A percentile compares a stretch with the other conserved stretches of the same genome.
Conservation (phyloP, 306 rosid genomes). For the Mucuna pruriens region DNA sequence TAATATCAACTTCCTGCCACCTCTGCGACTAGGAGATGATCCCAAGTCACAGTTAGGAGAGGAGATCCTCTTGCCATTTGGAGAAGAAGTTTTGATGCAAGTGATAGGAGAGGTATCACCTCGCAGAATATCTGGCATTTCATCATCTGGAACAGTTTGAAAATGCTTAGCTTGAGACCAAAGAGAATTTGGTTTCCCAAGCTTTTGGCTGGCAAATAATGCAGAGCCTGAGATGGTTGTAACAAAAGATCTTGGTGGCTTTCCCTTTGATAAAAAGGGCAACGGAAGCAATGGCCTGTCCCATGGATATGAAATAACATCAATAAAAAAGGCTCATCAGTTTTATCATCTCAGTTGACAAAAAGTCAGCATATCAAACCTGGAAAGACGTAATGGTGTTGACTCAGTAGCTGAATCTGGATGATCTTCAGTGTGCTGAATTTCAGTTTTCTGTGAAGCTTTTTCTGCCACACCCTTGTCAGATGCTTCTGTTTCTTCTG, state of each 20-base stretch:
- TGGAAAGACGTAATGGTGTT: conserved; percentile 70
- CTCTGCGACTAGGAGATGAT: conserved; percentile 70
- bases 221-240: conserved; percentile 61
- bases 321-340: neutral
- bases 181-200: conserved; percentile 58
- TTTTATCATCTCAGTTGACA: conserved; percentile 13
- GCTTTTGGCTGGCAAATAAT: conserved; percentile 58
- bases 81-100: conserved; percentile 71
- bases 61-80: conserved; percentile 84
- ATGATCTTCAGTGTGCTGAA: conserved; percentile 62
- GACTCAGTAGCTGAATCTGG: conserved; percentile 50
- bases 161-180: conserved; percentile 52
- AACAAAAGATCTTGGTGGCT: conserved; percentile 68
- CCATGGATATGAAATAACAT: conserved; percentile 13
- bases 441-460: conserved; percentile 54
- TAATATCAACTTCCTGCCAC: conserved; percentile 81
- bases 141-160: conserved; percentile 55
- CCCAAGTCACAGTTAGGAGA: conserved; percentile 71
- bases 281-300: conserved; percentile 60
- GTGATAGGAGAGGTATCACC: conserved; percentile 61
- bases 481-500: conserved; percentile 65
- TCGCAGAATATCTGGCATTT: conserved; percentile 63
- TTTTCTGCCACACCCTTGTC: conserved; percentile 54
- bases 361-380: conserved; percentile 51
- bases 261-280: conserved; percentile 72